Evolutionary conservation across 176 grass and related monocot genomes (phyloP), one percentile per base, ranked within the genome.

Genomic region (Triticum timopheevii): DNA sequence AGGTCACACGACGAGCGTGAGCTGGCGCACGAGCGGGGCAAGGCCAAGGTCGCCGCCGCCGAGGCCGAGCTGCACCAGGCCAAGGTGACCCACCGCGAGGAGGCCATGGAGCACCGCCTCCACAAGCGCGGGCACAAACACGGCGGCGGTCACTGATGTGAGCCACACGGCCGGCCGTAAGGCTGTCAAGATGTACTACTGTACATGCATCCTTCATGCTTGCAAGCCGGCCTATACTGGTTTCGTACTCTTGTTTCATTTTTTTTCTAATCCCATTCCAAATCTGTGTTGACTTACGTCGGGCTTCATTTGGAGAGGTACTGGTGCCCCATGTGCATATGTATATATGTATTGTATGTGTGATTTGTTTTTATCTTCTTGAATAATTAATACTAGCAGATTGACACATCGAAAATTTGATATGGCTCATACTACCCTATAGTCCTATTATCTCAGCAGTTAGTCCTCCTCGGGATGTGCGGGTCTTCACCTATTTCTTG

Each of bases 11-110:
- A 38, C 8, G 85, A 86, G 66, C 80, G 80, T 79, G 88, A 92
- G 85, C 84, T 90, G 13, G 79, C 85, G 8, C 90, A 84, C 28
- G 82, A 95, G 65, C 68, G 85, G 25, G 90, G 66, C 45, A 95
- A 92, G 85, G 85, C 84, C 15, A 92, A 86, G 82, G 63, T 78
- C 5, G 90, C 85, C 1, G 84, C 86, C 13, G 93, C 90, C 35
- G 85, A 92, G 81, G 88, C 92, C 79, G 87, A 95, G 30, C 58
- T 61, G 58, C 2, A 61, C 58, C 58, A 23, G 58, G 58, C 58
- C 20, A 61, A 61, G 58, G 58, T n/a, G 20, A 20, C 0, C 58
- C 22, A 61, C 22, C 59, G 59, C 22, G 59, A 61, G 59, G 20
- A 61, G 7, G 58, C 58, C 58, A 61, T 61, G 58, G 58, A 61